These are phyloP conservation scores for Berkeleyomyces basicola DNA, from an alignment of 2,329 filamentous ascomycete species.

Conservation along the genomic window DNA sequence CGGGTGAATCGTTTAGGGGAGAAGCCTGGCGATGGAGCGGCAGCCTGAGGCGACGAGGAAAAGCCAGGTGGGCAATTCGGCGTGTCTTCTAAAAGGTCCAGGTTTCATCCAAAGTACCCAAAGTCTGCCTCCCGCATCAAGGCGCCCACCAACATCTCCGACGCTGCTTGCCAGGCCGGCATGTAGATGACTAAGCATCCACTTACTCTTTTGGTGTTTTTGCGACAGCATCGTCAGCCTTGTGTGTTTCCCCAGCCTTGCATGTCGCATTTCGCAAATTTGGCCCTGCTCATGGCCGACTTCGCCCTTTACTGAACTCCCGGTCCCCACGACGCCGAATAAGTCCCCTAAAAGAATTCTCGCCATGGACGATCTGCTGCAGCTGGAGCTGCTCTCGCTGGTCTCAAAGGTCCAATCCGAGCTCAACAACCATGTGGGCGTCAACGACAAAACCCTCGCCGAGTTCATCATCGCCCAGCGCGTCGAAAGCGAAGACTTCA, in stretches of 20 bases:
- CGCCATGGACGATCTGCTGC: slow-evolving; percentile 75
- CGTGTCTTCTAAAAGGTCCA: background rate
- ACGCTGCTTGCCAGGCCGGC: no score
- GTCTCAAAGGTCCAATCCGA: slow-evolving; percentile 91
- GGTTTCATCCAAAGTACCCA: background rate
- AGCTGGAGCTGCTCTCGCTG: slow-evolving; percentile 82
- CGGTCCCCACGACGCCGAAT: background rate
- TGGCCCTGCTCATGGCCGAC: background rate
- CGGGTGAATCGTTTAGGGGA: no score
- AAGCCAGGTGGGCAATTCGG: no score
- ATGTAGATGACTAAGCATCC: background rate
- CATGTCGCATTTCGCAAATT: background rate
- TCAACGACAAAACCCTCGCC: slow-evolving; percentile 85
- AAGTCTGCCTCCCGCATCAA: background rate
- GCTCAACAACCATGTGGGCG: slow-evolving; percentile 80
- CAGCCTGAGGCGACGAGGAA: no score
- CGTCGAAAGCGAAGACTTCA: slow-evolving; percentile 50
- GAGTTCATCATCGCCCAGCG: slow-evolving; percentile 94
- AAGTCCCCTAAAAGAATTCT: background rate
- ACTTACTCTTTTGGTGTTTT: background rate
- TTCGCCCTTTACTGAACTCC: background rate
- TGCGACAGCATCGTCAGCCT: slow-evolving; percentile 6
- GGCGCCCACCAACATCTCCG: background rate
- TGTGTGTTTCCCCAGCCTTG: slow-evolving; percentile 7
- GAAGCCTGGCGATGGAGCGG: no score